These are phyloP conservation scores for Myriangium duriaei DNA, from an alignment of 2,329 filamentous ascomycete species.

Conservation along the genomic window DNA sequence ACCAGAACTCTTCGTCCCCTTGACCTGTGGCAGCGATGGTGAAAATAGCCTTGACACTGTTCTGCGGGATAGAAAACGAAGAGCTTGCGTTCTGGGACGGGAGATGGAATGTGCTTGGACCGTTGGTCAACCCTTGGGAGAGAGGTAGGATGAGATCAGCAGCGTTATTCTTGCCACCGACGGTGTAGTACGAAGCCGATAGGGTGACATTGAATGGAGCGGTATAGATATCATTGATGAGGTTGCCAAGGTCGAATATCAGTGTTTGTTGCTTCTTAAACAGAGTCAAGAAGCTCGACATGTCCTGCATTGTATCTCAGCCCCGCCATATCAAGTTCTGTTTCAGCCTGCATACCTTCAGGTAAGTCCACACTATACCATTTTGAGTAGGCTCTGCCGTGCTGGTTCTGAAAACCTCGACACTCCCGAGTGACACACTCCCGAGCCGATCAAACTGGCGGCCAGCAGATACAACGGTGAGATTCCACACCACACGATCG, in stretches of 20 bases:
- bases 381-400: slow-evolving; percentile 62
- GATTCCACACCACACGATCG: slow-evolving; percentile 62
- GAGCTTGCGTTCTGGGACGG: slow-evolving; percentile 50
- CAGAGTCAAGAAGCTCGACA: slow-evolving; percentile 56
- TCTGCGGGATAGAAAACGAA: slow-evolving; percentile 50
- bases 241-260: slow-evolving; percentile 69
- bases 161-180: slow-evolving; percentile 25
- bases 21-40: slow-evolving; percentile 70
- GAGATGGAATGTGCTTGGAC: slow-evolving; percentile 54
- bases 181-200: slow-evolving; percentile 57
- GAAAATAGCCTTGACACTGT: slow-evolving; percentile 57
- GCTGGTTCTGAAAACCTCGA: slow-evolving; percentile 71
- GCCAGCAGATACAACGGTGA: slow-evolving; percentile 59
- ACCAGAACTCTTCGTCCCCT: slow-evolving; percentile 72
- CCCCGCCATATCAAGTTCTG: background rate
- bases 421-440: slow-evolving; percentile 62
- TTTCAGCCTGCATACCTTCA: slow-evolving; percentile 37
- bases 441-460: slow-evolving; percentile 67
- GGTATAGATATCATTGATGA: slow-evolving; percentile 59
- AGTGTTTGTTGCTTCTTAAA: slow-evolving; percentile 59
- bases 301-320: slow-evolving; percentile 35
- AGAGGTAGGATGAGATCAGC: slow-evolving; percentile 57
- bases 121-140: slow-evolving; percentile 40
- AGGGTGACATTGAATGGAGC: slow-evolving; percentile 61
- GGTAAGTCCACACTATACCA: slow-evolving; percentile 64